phyloP scores from a whole-genome alignment of 192 early-diverging fungal genomes.

The Diversispora eburnea region DNA sequence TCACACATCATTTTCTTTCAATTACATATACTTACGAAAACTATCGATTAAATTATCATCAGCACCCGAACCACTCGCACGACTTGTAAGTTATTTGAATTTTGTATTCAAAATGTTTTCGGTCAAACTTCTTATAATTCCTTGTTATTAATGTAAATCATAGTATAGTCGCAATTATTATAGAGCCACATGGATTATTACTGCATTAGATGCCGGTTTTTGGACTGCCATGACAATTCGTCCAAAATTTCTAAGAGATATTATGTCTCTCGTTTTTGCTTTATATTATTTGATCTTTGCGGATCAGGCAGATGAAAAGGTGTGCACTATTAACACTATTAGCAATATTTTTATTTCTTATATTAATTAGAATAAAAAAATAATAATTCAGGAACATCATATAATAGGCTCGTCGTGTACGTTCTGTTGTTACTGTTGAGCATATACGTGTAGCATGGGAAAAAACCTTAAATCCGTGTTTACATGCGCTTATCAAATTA shows the following conservation, averaged over 20 bases:
- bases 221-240: slow-evolving; percentile 80
- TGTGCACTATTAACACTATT: slow-evolving; percentile 28
- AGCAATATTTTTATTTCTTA: not conserved
- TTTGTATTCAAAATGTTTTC: not conserved
- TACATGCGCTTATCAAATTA: slow-evolving; percentile 49
- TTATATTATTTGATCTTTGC: slow-evolving; percentile 82
- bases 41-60: slow-evolving; percentile 22
- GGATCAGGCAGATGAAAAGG: slow-evolving; percentile 80
- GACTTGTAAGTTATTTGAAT: slow-evolving; percentile 49
- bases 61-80: slow-evolving; percentile 78
- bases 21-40: not conserved
- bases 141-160: not conserved
- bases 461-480: slow-evolving; percentile 70
- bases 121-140: not conserved
- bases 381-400: not conserved
- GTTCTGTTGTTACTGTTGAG: slow-evolving; percentile 74
- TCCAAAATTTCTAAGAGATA: slow-evolving; percentile 72
- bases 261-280: slow-evolving; percentile 72
- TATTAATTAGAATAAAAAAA: not conserved
- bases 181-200: slow-evolving; percentile 84
- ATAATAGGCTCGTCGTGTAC: slow-evolving; percentile 60
- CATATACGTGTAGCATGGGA: slow-evolving; percentile 91
- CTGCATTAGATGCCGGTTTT: slow-evolving; percentile 92
- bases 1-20: not conserved
- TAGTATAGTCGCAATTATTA: slow-evolving; percentile 90